Conservation (phyloP, 257 asterid genomes). For the Gentiana dahurica region DNA sequence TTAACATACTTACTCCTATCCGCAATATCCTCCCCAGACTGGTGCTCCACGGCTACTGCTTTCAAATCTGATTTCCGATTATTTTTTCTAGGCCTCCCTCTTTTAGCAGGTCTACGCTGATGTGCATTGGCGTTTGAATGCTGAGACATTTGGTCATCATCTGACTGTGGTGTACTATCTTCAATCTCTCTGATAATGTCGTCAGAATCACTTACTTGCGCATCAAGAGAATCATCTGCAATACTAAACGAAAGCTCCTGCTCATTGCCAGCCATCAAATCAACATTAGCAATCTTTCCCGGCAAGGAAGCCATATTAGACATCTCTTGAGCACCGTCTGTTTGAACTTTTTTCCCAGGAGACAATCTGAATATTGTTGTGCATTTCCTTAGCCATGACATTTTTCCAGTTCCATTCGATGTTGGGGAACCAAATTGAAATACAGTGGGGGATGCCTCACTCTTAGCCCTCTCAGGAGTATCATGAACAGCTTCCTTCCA, state of each 20-base stretch:
- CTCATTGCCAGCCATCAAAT: conserved; percentile 29
- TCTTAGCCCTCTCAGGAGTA: conserved; percentile 22
- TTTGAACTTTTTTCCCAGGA: conserved; percentile 59
- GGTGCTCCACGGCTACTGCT: conserved; percentile 24
- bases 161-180: conserved; percentile 35
- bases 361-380: conserved; percentile 72
- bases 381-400: conserved; percentile 87
- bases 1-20: conserved; percentile 23
- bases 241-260: conserved; percentile 31
- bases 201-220: conserved; percentile 34
- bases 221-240: conserved; percentile 49
- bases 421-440: conserved; percentile 43
- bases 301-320: conserved; percentile 21
- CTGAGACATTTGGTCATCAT: conserved; percentile 36
- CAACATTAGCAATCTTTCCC: conserved; percentile 12
- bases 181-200: conserved; percentile 31
- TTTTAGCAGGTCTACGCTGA: conserved; percentile 23
- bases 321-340: conserved; percentile 30
- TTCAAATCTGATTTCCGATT: conserved; percentile 28
- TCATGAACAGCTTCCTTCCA: conserved; percentile 41
- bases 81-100: conserved; percentile 25
- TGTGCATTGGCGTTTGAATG: conserved; percentile 28
- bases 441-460: conserved; percentile 34
- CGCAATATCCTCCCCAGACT: conserved; percentile 7
- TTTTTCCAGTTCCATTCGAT: conserved; percentile 46